Conservation (phyloP, 2,329 filamentous ascomycete genomes). For the Cladosporium sp. region DNA sequence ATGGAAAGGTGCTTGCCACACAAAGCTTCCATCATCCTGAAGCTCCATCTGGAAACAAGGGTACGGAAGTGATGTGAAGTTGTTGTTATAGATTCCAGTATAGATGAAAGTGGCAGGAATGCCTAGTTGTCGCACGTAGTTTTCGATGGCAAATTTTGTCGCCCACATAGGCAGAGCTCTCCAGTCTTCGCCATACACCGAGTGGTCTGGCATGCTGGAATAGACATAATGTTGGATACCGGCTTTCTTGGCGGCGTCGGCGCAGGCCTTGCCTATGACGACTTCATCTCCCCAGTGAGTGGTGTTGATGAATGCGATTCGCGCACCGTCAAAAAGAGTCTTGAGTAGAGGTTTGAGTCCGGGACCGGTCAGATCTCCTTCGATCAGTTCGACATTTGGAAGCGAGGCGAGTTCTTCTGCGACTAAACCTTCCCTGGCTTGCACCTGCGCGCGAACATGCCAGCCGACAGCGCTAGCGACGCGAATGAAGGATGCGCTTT, state of each 20-base stretch:
- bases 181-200: slow-evolving; percentile 71
- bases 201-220: slow-evolving; percentile 95
- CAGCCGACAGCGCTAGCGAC: slow-evolving; percentile 93
- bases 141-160: slow-evolving; percentile 87
- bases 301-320: slow-evolving; percentile 95
- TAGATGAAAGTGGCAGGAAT: slow-evolving; percentile 91
- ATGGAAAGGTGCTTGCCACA: slow-evolving; percentile 93
- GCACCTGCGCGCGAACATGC: slow-evolving; percentile 85
- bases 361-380: slow-evolving; percentile 58
- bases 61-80: slow-evolving; percentile 90
- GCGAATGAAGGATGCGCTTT: slow-evolving; percentile 91
- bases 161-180: slow-evolving; percentile 86
- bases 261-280: slow-evolving; percentile 80
- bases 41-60: slow-evolving; percentile 95
- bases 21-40: slow-evolving; percentile 76
- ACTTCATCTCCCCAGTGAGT: slow-evolving; percentile 96
- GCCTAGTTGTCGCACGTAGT: slow-evolving; percentile 78
- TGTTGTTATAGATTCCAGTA: slow-evolving; percentile 98
- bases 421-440: slow-evolving; percentile 81
- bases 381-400: slow-evolving; percentile 71
- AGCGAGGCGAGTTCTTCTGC: slow-evolving; percentile 79
- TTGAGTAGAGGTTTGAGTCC: slow-evolving; percentile 27
- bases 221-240: slow-evolving; percentile 91
- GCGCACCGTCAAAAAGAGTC: slow-evolving; percentile 66
- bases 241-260: slow-evolving; percentile 80